Conservation (phyloP, 305 asterid genomes). For the Fraxinus sp. region DNA sequence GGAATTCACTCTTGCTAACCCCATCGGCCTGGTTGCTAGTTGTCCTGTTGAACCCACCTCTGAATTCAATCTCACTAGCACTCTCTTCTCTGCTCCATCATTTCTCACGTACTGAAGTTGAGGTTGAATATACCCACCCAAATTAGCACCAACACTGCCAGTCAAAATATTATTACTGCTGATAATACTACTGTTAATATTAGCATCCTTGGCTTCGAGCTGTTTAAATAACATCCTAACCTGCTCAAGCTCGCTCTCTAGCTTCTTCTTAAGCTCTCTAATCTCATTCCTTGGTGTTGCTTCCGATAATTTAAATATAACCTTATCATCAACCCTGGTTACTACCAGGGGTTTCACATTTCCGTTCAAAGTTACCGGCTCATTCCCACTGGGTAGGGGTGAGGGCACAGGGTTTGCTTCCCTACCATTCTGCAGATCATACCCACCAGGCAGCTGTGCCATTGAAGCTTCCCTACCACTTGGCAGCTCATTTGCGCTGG, state of each 20-base stretch:
- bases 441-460: slow-evolving; percentile 8
- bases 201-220: slow-evolving; percentile 57
- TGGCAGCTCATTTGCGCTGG: slow-evolving; percentile 27
- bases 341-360: slow-evolving; percentile 44
- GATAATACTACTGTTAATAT: slow-evolving; percentile 27
- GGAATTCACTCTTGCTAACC: slow-evolving; percentile 51
- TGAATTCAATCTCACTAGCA: slow-evolving; percentile 51
- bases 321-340: slow-evolving; percentile 51
- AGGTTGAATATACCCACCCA: slow-evolving; percentile 28
- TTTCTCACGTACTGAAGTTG: slow-evolving; percentile 27
- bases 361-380: slow-evolving; percentile 29
- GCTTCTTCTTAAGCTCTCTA: slow-evolving; percentile 47
- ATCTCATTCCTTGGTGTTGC: slow-evolving; percentile 47
- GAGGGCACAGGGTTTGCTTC: slow-evolving; percentile 25
- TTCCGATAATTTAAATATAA: slow-evolving; percentile 45
- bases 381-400: slow-evolving; percentile 30
- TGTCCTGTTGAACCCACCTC: slow-evolving; percentile 44
- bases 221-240: slow-evolving; percentile 46
- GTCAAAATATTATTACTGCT: slow-evolving; percentile 29
- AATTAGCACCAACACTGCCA: slow-evolving; percentile 32
- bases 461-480: slow-evolving; percentile 19
- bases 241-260: slow-evolving; percentile 59
- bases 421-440: slow-evolving; percentile 18
- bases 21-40: slow-evolving; percentile 38
- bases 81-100: slow-evolving; percentile 42